Percentiles rank a stretch among this genome's conserved stretches.
These are phyloP conservation scores for Penicillium psychrosexuale DNA, from an alignment of 2,329 filamentous ascomycete genomes.

Conservation along the genomic window DNA sequence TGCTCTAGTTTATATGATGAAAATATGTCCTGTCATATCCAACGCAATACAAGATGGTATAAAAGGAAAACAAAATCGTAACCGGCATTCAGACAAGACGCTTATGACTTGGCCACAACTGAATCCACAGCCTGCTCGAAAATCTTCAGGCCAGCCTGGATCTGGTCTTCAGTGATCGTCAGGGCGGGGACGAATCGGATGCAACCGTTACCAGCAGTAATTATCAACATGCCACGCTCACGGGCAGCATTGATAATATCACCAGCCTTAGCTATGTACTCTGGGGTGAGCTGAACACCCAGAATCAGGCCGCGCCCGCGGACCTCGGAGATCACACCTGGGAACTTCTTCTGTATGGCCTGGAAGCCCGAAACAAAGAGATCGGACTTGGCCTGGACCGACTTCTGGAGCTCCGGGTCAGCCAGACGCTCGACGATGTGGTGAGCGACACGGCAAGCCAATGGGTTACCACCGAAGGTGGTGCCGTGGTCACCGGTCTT, in stretches of 20 bases:
- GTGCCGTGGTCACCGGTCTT: slow-evolving; percentile 84
- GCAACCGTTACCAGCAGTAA: slow-evolving; percentile 90
- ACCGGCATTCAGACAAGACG: slow-evolving; percentile 12
- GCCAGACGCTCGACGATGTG: slow-evolving; percentile 77
- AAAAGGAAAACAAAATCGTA: slow-evolving; percentile 14
- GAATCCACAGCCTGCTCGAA: slow-evolving; percentile 65
- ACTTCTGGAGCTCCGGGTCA: slow-evolving; percentile 64
- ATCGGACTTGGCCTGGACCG: slow-evolving; percentile 65
- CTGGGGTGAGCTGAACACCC: slow-evolving; percentile 74
- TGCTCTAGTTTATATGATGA: slow-evolving; percentile 10
- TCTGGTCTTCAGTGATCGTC: slow-evolving; percentile 75
- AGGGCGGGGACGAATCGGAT: slow-evolving; percentile 87
- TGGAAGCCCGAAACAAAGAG: slow-evolving; percentile 59
- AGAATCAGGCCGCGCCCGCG: slow-evolving; percentile 82
- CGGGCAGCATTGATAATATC: slow-evolving; percentile 78
- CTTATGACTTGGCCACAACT: slow-evolving; percentile 46
- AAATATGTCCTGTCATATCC: slow-evolving; percentile 4
- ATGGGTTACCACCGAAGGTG: slow-evolving; percentile 88
- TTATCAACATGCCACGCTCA: slow-evolving; percentile 82
- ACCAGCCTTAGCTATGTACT: slow-evolving; percentile 52
- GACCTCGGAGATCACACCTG: slow-evolving; percentile 71
- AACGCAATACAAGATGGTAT: slow-evolving; percentile 19
- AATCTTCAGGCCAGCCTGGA: slow-evolving; percentile 71
- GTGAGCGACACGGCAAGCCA: slow-evolving; percentile 79
- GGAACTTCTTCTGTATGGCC: slow-evolving; percentile 58